Evolutionary conservation across 108 stramenopile species (phyloP).

Genomic region (Skeletonema grethae): DNA sequence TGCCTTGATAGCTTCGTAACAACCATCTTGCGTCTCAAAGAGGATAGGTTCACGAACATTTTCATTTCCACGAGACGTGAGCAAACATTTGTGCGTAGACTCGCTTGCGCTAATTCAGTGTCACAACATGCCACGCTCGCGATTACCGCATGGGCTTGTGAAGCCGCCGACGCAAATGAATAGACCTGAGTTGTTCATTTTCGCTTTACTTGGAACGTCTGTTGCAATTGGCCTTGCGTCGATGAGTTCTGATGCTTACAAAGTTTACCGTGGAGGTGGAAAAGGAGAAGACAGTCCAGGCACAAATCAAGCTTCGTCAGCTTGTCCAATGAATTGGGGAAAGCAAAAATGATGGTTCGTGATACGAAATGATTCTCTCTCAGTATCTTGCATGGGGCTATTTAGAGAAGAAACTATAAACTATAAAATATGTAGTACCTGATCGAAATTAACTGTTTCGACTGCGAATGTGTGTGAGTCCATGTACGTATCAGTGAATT

Average conservation of each 20-base stretch:
- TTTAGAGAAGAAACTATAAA: constrained; percentile 8
- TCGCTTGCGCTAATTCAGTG: too few species aligned
- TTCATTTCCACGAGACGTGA: too few species aligned
- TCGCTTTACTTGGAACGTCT: constrained; percentile 32
- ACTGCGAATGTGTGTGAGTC: too few species aligned
- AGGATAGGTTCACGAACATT: too few species aligned
- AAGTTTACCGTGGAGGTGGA: constrained; percentile 1
- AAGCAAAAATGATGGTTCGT: constrained; percentile 3
- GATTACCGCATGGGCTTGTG: constrained; percentile 6
- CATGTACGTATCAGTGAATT: too few species aligned
- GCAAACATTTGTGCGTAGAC: too few species aligned
- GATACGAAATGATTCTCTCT: neutral
- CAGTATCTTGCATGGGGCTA: neutral
- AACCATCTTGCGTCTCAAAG: too few species aligned
- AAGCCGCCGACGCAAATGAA: constrained; percentile 33
- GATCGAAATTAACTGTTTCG: too few species aligned
- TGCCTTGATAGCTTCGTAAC: too few species aligned
- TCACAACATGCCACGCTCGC: neutral
- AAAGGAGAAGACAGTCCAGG: neutral
- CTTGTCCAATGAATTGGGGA: constrained; percentile 32
- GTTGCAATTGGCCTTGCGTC: constrained; percentile 26
- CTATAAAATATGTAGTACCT: too few species aligned
- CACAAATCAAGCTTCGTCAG: neutral
- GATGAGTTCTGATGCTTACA: constrained; percentile 29
- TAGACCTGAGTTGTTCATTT: constrained; percentile 27